Evolutionary conservation across 1,284 basidiomycete genomes (phyloP).

Genomic region (Puccinia polysora): DNA sequence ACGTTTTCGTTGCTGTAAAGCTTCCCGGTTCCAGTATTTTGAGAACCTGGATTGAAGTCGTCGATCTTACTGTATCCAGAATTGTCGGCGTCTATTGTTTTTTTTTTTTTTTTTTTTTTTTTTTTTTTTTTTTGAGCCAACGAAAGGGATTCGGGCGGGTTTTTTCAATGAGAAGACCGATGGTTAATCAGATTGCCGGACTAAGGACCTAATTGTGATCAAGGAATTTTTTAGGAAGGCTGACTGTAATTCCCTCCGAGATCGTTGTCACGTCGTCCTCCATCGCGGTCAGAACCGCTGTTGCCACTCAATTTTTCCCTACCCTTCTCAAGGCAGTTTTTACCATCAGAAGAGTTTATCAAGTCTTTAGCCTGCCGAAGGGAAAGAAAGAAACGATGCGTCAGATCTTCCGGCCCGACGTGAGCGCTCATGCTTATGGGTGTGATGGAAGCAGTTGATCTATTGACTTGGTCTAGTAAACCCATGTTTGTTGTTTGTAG

Average conservation of each 20-base stretch:
- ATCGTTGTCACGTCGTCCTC: background rate
- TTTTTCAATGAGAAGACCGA: background rate
- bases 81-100: slow-evolving; percentile 6
- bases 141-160: background rate
- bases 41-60: slow-evolving; percentile 1
- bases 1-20: background rate
- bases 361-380: background rate
- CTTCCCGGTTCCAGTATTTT: background rate
- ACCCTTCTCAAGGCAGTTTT: background rate
- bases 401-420: background rate
- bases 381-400: background rate
- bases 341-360: background rate
- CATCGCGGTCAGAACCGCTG: background rate
- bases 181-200: background rate
- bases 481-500: no score
- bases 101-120: background rate
- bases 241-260: background rate
- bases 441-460: background rate
- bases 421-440: background rate
- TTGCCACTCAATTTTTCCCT: background rate
- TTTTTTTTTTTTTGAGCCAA: background rate
- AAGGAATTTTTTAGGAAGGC: background rate
- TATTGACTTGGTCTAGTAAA: slow-evolving; percentile 18
- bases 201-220: background rate
- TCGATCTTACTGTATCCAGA: background rate